Evolutionary conservation across 1,284 basidiomycete species (phyloP).

Genomic region (Rhodotorula sp.): DNA sequence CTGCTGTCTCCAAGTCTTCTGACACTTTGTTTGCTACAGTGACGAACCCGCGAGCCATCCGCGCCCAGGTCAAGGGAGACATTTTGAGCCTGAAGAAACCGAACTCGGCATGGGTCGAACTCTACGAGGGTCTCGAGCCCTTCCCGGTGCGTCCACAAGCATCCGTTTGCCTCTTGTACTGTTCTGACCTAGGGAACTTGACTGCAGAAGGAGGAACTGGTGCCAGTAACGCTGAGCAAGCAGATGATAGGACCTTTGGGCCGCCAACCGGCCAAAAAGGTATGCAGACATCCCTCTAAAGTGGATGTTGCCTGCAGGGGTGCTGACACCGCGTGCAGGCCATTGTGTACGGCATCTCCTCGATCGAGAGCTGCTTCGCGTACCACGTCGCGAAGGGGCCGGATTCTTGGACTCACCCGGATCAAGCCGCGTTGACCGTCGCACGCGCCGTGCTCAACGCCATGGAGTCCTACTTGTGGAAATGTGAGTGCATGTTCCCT

Average conservation of each 20-base stretch:
- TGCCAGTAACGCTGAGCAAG: constrained; percentile 66
- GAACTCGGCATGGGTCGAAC: constrained; percentile 66
- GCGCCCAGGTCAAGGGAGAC: constrained; percentile 86
- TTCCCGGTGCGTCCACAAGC: constrained; percentile 53
- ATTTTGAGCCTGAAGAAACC: constrained; percentile 71
- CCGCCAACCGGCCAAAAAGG: constrained; percentile 68
- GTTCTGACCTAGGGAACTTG: no score
- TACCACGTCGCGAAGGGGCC: constrained; percentile 72
- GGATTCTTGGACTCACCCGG: constrained; percentile 59
- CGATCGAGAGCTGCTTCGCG: constrained; percentile 91
- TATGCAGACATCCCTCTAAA: constrained; percentile 45
- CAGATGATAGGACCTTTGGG: constrained; percentile 76
- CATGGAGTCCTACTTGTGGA: constrained; percentile 94
- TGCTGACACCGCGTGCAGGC: constrained; percentile 56
- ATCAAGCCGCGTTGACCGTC: constrained; percentile 81
- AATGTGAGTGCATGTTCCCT: constrained; percentile 30
- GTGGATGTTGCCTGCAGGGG: not conserved
- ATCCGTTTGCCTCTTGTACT: no score
- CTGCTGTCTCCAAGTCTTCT: not conserved
- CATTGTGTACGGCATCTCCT: constrained; percentile 80
- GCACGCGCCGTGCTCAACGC: constrained; percentile 87
- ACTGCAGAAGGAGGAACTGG: constrained; percentile 59
- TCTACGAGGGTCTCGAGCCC: constrained; percentile 61
- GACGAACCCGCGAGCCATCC: constrained; percentile 72
- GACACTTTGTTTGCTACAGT: constrained; percentile 55